Conservation (phyloP, 495 filamentous ascomycete species). For the Penicillium longicatenatum region DNA sequence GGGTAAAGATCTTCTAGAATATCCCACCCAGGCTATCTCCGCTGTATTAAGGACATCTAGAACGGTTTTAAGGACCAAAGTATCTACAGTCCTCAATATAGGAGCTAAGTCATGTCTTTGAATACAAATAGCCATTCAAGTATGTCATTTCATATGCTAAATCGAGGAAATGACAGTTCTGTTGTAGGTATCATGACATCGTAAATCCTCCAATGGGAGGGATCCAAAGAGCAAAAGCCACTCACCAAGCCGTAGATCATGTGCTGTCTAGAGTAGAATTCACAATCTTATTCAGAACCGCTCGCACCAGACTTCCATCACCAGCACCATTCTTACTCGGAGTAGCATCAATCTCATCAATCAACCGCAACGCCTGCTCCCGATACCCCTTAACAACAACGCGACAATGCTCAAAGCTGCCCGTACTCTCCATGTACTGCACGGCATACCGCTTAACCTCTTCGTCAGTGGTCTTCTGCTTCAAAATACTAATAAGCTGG, state of each 20-base stretch:
- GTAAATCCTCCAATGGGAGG: no score
- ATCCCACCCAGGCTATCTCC: no score
- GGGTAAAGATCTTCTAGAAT: no score
- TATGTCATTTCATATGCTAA: no score
- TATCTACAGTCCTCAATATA: no score
- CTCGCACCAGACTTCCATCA: conserved; percentile 44
- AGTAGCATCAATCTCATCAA: conserved; percentile 65
- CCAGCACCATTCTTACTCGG: conserved; percentile 30
- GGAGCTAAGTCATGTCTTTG: no score
- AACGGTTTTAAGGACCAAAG: no score
- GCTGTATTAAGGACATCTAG: no score
- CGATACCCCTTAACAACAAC: conserved; percentile 68
- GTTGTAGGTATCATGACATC: no score
- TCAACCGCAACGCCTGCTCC: conserved; percentile 63
- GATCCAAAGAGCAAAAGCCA: neutral
- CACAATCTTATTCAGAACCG: conserved; percentile 51
- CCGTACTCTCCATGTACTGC: conserved; percentile 85
- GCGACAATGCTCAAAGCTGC: conserved; percentile 84
- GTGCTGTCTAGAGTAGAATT: conserved; percentile 32
- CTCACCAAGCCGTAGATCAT: neutral
- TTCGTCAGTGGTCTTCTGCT: conserved; percentile 82
- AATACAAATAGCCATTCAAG: no score
- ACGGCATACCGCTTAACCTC: conserved; percentile 92
- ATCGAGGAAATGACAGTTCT: no score
- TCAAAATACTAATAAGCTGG: conserved; percentile 87